phyloP scores from a whole-genome alignment of 345 rosid genomes.

The Eucalyptus marginata region DNA sequence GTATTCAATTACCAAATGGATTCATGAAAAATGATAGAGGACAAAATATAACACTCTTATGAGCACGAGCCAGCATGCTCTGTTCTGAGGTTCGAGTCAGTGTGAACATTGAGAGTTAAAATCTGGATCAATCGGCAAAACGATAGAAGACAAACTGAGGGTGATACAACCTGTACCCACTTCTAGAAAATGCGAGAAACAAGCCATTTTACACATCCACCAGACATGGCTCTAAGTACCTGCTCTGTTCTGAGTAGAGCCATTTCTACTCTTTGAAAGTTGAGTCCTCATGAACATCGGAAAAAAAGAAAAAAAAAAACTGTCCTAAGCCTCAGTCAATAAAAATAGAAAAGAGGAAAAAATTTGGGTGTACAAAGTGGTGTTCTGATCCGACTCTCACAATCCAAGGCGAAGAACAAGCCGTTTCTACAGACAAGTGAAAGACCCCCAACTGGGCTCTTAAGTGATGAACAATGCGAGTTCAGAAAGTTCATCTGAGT shows the following conservation, averaged over 20 bases:
- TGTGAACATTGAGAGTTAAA: background rate
- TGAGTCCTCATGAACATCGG: fast-evolving
- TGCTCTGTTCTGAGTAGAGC: background rate
- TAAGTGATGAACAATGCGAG: no score
- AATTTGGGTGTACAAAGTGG: fast-evolving
- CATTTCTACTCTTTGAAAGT: background rate
- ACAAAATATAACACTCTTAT: no score
- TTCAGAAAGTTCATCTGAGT: no score
- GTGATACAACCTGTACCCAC: background rate
- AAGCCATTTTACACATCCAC: background rate
- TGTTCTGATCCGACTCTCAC: background rate
- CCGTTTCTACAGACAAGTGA: background rate
- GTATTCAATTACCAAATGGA: background rate
- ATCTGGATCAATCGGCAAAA: background rate
- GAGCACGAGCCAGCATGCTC: background rate
- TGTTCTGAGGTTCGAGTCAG: background rate
- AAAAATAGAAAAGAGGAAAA: fast-evolving
- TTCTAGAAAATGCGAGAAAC: background rate
- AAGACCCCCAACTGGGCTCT: no score
- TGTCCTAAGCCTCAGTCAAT: background rate
- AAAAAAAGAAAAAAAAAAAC: no score
- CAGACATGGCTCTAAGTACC: background rate
- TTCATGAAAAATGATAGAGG: no score
- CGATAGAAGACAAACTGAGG: background rate
- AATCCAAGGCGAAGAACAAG: background rate